A percentile compares a stretch with the other conserved stretches of the same genome.
These are phyloP conservation scores for Rubia tinctorum DNA, from an alignment of 305 asterid species.

Conservation along the genomic window DNA sequence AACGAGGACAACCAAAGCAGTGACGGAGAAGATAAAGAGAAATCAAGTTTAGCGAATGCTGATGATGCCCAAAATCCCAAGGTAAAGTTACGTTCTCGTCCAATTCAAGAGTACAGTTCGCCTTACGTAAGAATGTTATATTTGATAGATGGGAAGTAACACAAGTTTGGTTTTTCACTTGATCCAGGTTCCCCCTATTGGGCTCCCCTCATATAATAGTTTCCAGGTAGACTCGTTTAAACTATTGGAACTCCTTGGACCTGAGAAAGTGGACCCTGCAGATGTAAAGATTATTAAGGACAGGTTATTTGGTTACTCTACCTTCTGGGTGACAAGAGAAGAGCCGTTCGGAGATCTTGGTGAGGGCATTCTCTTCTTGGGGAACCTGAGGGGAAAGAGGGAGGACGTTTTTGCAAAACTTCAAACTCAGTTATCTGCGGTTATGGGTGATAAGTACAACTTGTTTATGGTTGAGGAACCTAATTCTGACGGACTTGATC, in stretches of 20 bases:
- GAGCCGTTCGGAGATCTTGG: slow-evolving; percentile 92
- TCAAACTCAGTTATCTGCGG: slow-evolving; percentile 65
- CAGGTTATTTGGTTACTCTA: slow-evolving; percentile 87
- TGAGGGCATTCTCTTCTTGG: slow-evolving; percentile 88
- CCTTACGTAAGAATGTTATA: too few species aligned
- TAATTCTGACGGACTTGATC: slow-evolving; percentile 81
- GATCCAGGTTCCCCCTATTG: slow-evolving; percentile 52
- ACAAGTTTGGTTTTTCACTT: slow-evolving; percentile 15
- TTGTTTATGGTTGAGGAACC: slow-evolving; percentile 98
- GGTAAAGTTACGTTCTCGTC: background rate
- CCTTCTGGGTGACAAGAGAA: slow-evolving; percentile 92
- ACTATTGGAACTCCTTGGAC: slow-evolving; percentile 90
- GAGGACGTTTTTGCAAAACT: slow-evolving; percentile 82
- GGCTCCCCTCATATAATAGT: slow-evolving; percentile 50
- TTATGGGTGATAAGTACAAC: slow-evolving; percentile 87
- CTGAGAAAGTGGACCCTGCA: slow-evolving; percentile 84
- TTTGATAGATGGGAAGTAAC: background rate
- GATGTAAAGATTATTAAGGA: slow-evolving; percentile 81
- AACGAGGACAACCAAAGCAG: slow-evolving; percentile 9
- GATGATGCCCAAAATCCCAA: background rate
- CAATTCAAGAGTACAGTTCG: background rate
- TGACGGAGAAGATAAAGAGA: slow-evolving; percentile 27
- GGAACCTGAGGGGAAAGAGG: slow-evolving; percentile 85
- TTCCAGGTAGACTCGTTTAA: slow-evolving; percentile 93
- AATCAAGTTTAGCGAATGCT: slow-evolving; percentile 21